Conservation (phyloP, 169 alveolate species). For the Amoebophrya sp. region DNA sequence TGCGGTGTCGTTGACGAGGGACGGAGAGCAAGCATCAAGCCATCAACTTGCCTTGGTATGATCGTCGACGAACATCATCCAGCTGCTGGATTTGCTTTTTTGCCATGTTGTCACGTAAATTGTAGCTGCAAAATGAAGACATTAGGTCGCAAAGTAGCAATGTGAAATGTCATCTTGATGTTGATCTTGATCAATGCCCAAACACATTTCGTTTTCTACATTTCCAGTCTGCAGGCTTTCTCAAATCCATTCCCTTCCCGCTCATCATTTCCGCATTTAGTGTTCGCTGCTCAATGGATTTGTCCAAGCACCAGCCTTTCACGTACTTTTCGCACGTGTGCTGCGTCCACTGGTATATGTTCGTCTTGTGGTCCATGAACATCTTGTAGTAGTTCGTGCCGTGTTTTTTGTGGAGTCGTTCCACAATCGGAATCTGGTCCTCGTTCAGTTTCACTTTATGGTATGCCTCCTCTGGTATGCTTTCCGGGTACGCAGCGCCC, state of each 20-base stretch:
- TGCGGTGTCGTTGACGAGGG: too few species aligned
- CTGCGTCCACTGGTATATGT: slow-evolving; percentile 14
- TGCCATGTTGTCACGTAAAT: too few species aligned
- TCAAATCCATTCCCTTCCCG: not conserved
- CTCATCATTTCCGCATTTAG: not conserved
- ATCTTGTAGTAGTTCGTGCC: slow-evolving; percentile 3
- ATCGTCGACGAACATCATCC: too few species aligned
- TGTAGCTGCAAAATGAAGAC: too few species aligned
- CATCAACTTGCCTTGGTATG: too few species aligned
- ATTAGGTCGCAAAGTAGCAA: too few species aligned
- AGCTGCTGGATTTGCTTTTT: too few species aligned
- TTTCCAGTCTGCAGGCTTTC: not conserved
- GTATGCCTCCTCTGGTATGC: not conserved
- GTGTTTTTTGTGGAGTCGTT: not conserved
- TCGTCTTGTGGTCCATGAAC: not conserved
- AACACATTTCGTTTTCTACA: not conserved
- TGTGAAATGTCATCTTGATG: too few species aligned
- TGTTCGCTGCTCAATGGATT: not conserved
- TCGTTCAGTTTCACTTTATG: not conserved
- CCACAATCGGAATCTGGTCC: not conserved
- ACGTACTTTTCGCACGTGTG: not conserved
- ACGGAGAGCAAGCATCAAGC: too few species aligned
- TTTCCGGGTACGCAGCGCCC: not conserved
- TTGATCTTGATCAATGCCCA: not conserved
- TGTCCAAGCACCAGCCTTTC: not conserved